phyloP scores from a whole-genome alignment of 345 rosid genomes.

The Trapa incisa region DNA sequence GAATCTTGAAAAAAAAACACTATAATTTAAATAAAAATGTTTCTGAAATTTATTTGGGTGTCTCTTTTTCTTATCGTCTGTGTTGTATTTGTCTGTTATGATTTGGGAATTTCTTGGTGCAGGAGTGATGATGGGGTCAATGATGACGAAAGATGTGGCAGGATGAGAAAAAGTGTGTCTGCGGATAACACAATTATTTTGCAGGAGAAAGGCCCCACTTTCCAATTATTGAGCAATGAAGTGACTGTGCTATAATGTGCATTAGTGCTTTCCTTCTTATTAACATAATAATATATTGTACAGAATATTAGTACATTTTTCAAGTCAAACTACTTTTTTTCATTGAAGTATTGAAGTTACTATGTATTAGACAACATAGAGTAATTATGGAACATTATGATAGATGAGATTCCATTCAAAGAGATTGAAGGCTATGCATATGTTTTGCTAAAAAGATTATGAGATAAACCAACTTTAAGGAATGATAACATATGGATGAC shows the following conservation, averaged over 20 bases:
- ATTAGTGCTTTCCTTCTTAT: neutral
- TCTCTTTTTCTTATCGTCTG: neutral
- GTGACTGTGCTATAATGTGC: neutral
- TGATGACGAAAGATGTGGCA: neutral
- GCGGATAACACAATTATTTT: neutral
- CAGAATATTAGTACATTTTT: too few relatives aligned
- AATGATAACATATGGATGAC: too few relatives aligned
- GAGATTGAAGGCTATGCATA: too few relatives aligned
- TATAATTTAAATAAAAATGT: neutral
- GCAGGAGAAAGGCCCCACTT: neutral
- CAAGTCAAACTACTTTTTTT: too few relatives aligned
- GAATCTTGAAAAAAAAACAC: neutral
- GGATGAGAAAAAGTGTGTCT: neutral
- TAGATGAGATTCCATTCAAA: too few relatives aligned
- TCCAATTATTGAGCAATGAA: conserved; percentile 1
- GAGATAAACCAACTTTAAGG: too few relatives aligned
- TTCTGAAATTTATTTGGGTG: too few relatives aligned
- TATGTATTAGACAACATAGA: too few relatives aligned
- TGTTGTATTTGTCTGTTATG: neutral
- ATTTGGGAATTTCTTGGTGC: neutral
- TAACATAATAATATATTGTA: too few relatives aligned
- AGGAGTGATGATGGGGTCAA: conserved; percentile 3
- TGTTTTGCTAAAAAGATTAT: too few relatives aligned
- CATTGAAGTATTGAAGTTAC: too few relatives aligned
- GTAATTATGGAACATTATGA: too few relatives aligned